Base-by-base conservation (phyloP, 768 basidiomycete genomes). In the Russula dissimulans region DNA sequence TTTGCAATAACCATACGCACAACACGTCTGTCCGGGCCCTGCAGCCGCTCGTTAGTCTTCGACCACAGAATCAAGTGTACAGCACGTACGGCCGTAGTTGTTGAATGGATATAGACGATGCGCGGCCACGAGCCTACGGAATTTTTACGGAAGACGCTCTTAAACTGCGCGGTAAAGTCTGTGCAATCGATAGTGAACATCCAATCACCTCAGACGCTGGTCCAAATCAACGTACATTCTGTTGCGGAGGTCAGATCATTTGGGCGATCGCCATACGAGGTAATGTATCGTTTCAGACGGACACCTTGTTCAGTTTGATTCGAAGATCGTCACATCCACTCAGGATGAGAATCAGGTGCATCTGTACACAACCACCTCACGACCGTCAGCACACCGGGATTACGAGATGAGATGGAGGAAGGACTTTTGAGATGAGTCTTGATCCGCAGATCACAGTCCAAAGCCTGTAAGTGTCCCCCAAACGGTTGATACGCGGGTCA, bases 161-260 rank as follows among this genome's bases (percentile, higher is more conserved):
- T 36, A 32, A 29, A 47, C 26, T n/a, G 41, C 15, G 36, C 29
- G 26, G 58, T 51, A 45, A 63, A 44, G 34, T 60, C 57, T 59
- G 45, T 22, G 15, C 6, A 15, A n/a, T 17, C n/a, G 6, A 47
- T 0, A 18, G 36, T 47, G 22, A 56, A 14, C 26, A 22, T 22
- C 9, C 22, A 6, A 9, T 39, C 18, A 29, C 31, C 15, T 8
- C 14, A n/a, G 15, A 48, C 31, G 29, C 5, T 17, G 34, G 10
- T 34, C n/a, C 17, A 12, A 11, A 7, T 34, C 10, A 5, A 75
- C 79, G 54, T 65, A 89, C 88, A 90, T 70, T 80, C 81, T 8
- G 86, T 78, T 50, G 82, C 80, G 18, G 77, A 71, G 14, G 74
- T 75, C 5, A 79, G 77, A 54, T 89, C 86, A 67, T 91, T 92